Evolutionary conservation across 306 rosid genomes (phyloP).

Genomic region (Cucurbita maxima): DNA sequence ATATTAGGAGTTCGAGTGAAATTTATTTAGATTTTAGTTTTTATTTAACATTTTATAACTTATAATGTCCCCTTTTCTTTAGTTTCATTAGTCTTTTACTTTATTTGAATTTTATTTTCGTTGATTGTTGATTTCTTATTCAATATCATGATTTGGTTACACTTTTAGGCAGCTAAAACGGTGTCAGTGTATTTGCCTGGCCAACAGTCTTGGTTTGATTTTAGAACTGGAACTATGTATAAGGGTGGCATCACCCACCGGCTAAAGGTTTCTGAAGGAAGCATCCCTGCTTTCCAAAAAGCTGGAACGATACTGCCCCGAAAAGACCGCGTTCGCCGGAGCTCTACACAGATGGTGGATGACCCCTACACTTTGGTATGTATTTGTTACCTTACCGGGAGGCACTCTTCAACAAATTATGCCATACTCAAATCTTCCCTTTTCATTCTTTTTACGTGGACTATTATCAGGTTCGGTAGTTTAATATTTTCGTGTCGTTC

Average conservation of each 20-base stretch:
- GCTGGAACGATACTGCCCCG: conserved; percentile 81
- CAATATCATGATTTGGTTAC: background rate
- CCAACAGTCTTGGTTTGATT: conserved; percentile 73
- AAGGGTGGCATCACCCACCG: conserved; percentile 69
- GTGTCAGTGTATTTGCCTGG: conserved; percentile 82
- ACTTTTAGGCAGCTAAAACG: conserved; percentile 48
- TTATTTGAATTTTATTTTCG: background rate
- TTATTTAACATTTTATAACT: background rate
- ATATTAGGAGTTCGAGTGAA: background rate
- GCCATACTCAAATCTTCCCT: background rate
- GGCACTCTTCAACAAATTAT: background rate
- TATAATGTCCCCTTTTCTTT: background rate
- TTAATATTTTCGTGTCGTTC: background rate
- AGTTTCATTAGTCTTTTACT: background rate
- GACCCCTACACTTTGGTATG: conserved; percentile 94
- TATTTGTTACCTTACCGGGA: conserved; percentile 5
- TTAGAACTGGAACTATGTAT: conserved; percentile 54
- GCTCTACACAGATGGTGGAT: conserved; percentile 85
- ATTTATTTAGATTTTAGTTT: background rate
- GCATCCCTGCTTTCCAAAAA: conserved; percentile 83
- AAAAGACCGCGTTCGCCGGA: conserved; percentile 82
- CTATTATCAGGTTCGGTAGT: background rate
- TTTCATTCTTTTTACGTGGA: background rate
- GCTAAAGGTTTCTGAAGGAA: conserved; percentile 54
- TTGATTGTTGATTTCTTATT: background rate